Conservation (phyloP, 2,329 filamentous ascomycete genomes). For the Clonostachys rhizophaga region DNA sequence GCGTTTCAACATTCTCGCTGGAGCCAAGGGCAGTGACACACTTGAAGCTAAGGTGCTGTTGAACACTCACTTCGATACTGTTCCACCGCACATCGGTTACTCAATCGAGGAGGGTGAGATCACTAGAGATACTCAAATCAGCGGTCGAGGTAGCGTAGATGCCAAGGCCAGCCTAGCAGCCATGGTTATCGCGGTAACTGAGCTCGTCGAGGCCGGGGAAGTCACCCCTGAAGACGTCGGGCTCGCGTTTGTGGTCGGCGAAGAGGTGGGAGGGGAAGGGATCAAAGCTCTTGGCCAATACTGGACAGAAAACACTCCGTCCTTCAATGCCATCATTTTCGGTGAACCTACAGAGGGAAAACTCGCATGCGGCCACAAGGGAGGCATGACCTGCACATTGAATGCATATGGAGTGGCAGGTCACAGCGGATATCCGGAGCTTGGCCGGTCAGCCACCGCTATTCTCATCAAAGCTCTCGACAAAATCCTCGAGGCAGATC, state of each 20-base stretch:
- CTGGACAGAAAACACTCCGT: slow-evolving; percentile 42
- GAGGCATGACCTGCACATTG: slow-evolving; percentile 65
- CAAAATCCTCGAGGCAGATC: slow-evolving; percentile 59
- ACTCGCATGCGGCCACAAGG: slow-evolving; percentile 89
- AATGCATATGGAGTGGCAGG: slow-evolving; percentile 69
- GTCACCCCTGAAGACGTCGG: slow-evolving; percentile 47
- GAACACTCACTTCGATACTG: slow-evolving; percentile 77
- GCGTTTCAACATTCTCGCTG: slow-evolving; percentile 11
- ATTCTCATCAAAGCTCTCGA: slow-evolving; percentile 71
- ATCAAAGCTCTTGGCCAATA: slow-evolving; percentile 60
- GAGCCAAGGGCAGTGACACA: slow-evolving; percentile 35
- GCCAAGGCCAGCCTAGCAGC: slow-evolving; percentile 68
- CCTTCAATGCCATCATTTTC: slow-evolving; percentile 70
- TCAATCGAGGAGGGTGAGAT: slow-evolving; percentile 42
- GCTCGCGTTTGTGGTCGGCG: slow-evolving; percentile 70
- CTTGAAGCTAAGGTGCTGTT: slow-evolving; percentile 56
- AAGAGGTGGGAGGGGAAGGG: slow-evolving; percentile 76
- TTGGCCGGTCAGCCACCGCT: slow-evolving; percentile 82
- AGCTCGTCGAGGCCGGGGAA: slow-evolving; percentile 36
- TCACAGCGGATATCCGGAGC: slow-evolving; percentile 89
- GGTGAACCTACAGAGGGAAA: slow-evolving; percentile 90
- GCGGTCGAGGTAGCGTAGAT: slow-evolving; percentile 71
- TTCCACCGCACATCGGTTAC: slow-evolving; percentile 71
- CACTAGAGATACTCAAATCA: slow-evolving; percentile 47
- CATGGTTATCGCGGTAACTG: slow-evolving; percentile 64